phyloP scores from a whole-genome alignment of 768 basidiomycete genomes.

The Tylopilus plumbeoviolaceoides region DNA sequence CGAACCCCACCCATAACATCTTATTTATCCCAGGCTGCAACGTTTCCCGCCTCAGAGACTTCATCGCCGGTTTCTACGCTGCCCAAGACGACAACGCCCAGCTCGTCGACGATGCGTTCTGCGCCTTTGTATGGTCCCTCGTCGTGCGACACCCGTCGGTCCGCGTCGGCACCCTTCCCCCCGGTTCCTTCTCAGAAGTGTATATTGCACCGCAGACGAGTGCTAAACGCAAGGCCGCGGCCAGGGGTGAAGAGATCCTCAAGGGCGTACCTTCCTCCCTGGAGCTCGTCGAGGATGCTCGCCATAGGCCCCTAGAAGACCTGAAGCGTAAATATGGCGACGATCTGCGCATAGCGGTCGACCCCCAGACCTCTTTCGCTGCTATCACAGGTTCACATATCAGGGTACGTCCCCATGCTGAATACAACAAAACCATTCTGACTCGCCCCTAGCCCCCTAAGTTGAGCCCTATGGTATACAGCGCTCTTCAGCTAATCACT shows the following conservation, averaged over 20 bases:
- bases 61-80: constrained; percentile 64
- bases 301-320: constrained; percentile 50
- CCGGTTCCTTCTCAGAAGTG: constrained; percentile 58
- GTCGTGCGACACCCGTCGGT: constrained; percentile 73
- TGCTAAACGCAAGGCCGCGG: constrained; percentile 60
- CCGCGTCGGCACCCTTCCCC: constrained; percentile 66
- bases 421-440: constrained; percentile 2
- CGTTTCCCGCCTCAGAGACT: constrained; percentile 65
- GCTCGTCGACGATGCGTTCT: constrained; percentile 69
- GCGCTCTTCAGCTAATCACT: constrained; percentile 79
- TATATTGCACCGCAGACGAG: constrained; percentile 75
- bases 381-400: constrained; percentile 86
- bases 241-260: constrained; percentile 46
- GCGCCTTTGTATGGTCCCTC: constrained; percentile 78
- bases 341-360: constrained; percentile 66
- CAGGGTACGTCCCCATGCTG: constrained; percentile 45
- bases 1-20: constrained; percentile 38
- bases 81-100: constrained; percentile 40
- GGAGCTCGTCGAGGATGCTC: constrained; percentile 52
- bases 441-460: constrained; percentile 56
- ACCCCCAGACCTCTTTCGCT: constrained; percentile 67
- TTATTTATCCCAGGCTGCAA: constrained; percentile 57
- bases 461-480: constrained; percentile 82
- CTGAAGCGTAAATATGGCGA: constrained; percentile 57
- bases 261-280: constrained; percentile 45